Base-by-base conservation (phyloP, 2,329 filamentous ascomycete genomes). In the Cryphonectria nitschkei region DNA sequence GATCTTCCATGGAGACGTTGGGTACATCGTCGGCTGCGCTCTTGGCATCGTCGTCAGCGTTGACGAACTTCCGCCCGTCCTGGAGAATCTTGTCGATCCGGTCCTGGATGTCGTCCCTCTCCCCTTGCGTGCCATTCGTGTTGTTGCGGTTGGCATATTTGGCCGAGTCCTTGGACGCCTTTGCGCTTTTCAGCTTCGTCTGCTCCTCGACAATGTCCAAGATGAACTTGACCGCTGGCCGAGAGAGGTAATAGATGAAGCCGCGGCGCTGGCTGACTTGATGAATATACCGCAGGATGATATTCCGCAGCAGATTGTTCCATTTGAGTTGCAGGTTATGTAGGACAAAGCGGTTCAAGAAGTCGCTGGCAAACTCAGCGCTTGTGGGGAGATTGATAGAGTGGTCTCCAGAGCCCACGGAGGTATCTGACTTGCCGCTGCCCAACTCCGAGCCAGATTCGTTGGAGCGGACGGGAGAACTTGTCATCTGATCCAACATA, bases 261-360 rank as follows among this genome's bases (percentile, higher is more conserved):
- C 96, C 97, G 75, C 96, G 90, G 67, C 96, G 89, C 81, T 99
- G 97, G 79, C 95, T 94, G 77, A 97, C 96, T 83, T 99, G 96
- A 78, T 99, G 96, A 74, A 96, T 97, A 80, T 99, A 99, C 34
- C 96, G 93, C 56, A 99, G 87, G 65, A 99, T 96, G 76, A 98
- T 98, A 78, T 99, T 98, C 71, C 96, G 90, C 52, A 99, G 83
- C 14, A 95, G 89, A 76, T 99, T 99, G 83, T 97, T 98, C 96
- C 96, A 99, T 81, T 99, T 99, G 70, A 99, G 84, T 77, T 99
- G 96, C 79, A 97, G 89, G 76, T 99, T 99, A 84, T 99, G 96
- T 67, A 99, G 92, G 76, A 98, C 95, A 83, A 99, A 99, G 1
- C 96, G 92, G 78, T 99, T 99, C 79, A 97, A 96, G 84, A 98